These are phyloP conservation scores for Venturia nashicola DNA, from an alignment of 2,329 filamentous ascomycete species.

Conservation along the genomic window DNA sequence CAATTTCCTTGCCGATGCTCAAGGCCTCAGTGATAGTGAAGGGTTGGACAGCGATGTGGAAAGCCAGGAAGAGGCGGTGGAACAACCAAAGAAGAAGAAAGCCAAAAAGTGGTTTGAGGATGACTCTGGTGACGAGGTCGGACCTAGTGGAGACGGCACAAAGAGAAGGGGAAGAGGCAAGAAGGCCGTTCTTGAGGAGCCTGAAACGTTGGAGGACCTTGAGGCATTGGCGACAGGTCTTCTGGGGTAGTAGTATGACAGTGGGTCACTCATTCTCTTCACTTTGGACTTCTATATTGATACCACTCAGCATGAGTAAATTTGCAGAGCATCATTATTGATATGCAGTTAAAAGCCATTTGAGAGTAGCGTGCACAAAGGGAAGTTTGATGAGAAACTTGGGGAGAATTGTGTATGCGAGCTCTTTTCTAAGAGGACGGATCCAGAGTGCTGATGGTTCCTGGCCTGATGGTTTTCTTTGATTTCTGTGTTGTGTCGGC, in stretches of 20 bases:
- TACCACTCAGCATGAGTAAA: not conserved
- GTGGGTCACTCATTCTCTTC: not conserved
- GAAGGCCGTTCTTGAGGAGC: constrained; percentile 50
- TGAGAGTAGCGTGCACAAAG: too few relatives aligned
- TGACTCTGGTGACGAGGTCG: constrained; percentile 40
- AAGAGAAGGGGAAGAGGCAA: constrained; percentile 37
- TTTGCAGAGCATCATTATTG: not conserved
- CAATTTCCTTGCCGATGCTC: constrained; percentile 28
- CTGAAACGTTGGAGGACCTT: constrained; percentile 67
- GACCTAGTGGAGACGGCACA: constrained; percentile 31
- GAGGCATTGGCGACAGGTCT: constrained; percentile 65
- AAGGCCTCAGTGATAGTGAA: constrained; percentile 21
- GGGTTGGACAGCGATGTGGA: constrained; percentile 30
- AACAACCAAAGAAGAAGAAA: constrained; percentile 45
- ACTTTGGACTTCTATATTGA: not conserved
- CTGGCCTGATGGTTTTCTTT: too few relatives aligned
- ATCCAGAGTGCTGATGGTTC: too few relatives aligned
- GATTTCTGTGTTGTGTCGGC: too few relatives aligned
- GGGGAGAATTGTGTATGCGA: too few relatives aligned
- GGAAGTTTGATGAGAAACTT: too few relatives aligned
- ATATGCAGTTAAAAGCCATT: too few relatives aligned
- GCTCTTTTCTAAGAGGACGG: too few relatives aligned
- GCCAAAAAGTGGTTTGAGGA: constrained; percentile 69
- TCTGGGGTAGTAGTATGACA: constrained; percentile 28
- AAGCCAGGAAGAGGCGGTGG: constrained; percentile 44